These are phyloP conservation scores for Rosellinia necatrix DNA, from an alignment of 2,329 filamentous ascomycete species.

Conservation along the genomic window DNA sequence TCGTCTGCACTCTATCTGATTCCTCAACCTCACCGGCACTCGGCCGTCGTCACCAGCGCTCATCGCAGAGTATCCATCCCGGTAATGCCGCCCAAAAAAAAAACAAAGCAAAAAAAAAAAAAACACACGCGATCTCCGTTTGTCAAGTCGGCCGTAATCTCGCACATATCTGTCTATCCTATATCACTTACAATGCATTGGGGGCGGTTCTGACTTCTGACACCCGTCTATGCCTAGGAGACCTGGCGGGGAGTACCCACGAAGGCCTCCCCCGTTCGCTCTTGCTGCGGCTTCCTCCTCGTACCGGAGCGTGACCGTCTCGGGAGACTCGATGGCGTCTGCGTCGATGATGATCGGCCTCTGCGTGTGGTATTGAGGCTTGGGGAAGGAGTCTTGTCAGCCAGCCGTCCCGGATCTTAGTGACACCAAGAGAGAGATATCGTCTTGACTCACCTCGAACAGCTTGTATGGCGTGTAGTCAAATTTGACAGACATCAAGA, in stretches of 20 bases:
- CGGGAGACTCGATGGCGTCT: slow-evolving; percentile 60
- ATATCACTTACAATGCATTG: slow-evolving; percentile 79
- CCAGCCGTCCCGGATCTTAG: slow-evolving; percentile 11
- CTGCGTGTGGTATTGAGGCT: slow-evolving; percentile 60
- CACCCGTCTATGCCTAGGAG: slow-evolving; percentile 81
- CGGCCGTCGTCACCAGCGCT: too few species aligned
- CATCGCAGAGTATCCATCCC: too few species aligned
- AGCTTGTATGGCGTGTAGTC: slow-evolving; percentile 61
- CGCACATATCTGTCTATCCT: too few species aligned
- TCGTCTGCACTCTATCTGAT: too few species aligned
- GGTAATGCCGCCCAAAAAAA: too few species aligned
- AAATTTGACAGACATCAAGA: slow-evolving; percentile 65
- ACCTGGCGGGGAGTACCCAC: slow-evolving; percentile 61
- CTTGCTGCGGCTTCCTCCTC: slow-evolving; percentile 58
- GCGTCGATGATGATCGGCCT: slow-evolving; percentile 61
- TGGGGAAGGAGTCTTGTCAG: slow-evolving; percentile 27
- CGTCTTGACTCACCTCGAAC: slow-evolving; percentile 60
- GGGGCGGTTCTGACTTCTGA: slow-evolving; percentile 74
- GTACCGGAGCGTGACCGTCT: slow-evolving; percentile 60
- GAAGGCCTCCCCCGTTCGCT: slow-evolving; percentile 58
- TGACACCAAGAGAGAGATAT: background rate
- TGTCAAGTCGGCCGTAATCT: too few species aligned
- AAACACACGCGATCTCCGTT: too few species aligned
- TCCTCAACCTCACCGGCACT: too few species aligned
- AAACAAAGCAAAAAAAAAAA: too few species aligned